Percentiles rank a stretch among this genome's conserved stretches.
Evolutionary conservation across 148 eudicot genomes (phyloP).

Genomic region (Nepenthes gracilis): DNA sequence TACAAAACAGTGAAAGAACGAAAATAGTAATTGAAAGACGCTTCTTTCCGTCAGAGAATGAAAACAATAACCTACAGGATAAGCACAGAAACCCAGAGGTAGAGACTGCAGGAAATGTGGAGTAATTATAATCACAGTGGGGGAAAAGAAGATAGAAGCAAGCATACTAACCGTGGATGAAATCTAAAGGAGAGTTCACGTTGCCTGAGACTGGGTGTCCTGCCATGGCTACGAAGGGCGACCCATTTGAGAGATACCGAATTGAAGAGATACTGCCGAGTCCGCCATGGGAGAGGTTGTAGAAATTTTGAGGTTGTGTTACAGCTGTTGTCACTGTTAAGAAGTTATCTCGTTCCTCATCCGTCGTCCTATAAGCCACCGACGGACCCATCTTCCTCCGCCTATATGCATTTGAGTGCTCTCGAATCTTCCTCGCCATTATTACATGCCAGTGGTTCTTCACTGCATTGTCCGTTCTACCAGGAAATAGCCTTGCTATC

Average conservation of each 20-base stretch:
- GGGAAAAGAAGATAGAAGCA: too few species aligned
- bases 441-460: slow-evolving; percentile 94
- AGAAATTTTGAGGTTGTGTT: neutral
- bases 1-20: too few species aligned
- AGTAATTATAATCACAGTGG: too few species aligned
- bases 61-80: too few species aligned
- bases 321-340: neutral
- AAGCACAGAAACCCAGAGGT: too few species aligned
- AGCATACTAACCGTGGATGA: slow-evolving; percentile 15
- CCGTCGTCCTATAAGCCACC: neutral
- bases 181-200: slow-evolving; percentile 13
- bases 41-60: too few species aligned
- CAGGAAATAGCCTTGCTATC: slow-evolving; percentile 80
- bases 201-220: neutral
- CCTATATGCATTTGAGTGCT: slow-evolving; percentile 49
- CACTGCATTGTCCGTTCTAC: slow-evolving; percentile 81
- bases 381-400: slow-evolving; percentile 22
- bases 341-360: neutral
- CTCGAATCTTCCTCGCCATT: slow-evolving; percentile 78
- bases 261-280: too few species aligned
- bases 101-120: too few species aligned
- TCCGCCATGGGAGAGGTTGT: neutral
- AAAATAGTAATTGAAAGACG: too few species aligned
- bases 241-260: too few species aligned
- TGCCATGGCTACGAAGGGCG: too few species aligned